Percentiles rank a stretch among this genome's conserved stretches.
phyloP scores from a whole-genome alignment of 2,329 filamentous ascomycete genomes.

The Venturia carpophila region DNA sequence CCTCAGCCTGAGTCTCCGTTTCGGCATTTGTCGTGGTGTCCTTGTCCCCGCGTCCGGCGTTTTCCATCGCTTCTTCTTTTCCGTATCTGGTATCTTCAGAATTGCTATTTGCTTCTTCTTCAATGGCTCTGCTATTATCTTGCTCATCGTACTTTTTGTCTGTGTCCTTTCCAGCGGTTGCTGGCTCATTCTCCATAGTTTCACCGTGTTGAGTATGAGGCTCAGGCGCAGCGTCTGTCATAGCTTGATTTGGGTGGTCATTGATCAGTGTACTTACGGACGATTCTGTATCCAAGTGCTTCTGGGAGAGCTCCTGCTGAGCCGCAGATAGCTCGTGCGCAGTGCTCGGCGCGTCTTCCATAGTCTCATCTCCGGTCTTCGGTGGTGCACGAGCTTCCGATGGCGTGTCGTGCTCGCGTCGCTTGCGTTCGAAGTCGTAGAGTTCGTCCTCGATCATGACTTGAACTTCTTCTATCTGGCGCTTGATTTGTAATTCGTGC shows the following conservation, averaged over 20 bases:
- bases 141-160: conserved; percentile 12
- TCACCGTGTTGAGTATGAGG: conserved; percentile 2
- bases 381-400: neutral
- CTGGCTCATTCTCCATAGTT: neutral
- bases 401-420: conserved; percentile 22
- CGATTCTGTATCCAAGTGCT: conserved; percentile 30
- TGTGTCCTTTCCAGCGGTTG: neutral
- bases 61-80: neutral
- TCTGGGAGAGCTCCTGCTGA: neutral
- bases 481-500: conserved; percentile 63
- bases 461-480: conserved; percentile 61
- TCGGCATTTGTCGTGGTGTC: conserved; percentile 30
- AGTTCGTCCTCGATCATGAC: conserved; percentile 56
- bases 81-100: conserved; percentile 41
- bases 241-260: conserved; percentile 17
- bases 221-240: conserved; percentile 1
- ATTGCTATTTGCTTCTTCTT: conserved; percentile 56
- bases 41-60: conserved; percentile 15
- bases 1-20: conserved; percentile 6
- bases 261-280: conserved; percentile 4
- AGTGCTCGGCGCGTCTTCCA: neutral
- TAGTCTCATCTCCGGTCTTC: neutral
- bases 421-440: conserved; percentile 50
- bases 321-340: neutral
- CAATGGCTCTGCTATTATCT: conserved; percentile 31